Evolutionary conservation across 1,284 basidiomycete species (phyloP).

Genomic region (Rhodotorula sp.): DNA sequence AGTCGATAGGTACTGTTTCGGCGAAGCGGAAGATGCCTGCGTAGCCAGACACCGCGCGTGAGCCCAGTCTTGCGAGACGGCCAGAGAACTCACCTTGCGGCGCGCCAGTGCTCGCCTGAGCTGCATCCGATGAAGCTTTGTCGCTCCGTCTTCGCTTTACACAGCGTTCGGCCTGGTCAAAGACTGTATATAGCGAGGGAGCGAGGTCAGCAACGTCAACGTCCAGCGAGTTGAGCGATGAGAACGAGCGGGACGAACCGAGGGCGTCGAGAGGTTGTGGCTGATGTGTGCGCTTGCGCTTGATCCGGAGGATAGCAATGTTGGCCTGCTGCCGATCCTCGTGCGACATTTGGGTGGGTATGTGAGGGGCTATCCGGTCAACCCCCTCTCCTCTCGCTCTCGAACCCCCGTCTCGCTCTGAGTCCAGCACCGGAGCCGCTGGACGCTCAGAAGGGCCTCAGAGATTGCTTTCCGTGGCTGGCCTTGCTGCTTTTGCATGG

Average conservation of each 20-base stretch:
- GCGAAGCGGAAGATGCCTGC: conserved; percentile 40
- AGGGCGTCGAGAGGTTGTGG: conserved; percentile 36
- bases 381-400: neutral
- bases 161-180: conserved; percentile 19
- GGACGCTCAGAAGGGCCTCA: neutral
- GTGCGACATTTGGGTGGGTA: neutral
- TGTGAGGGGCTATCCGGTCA: neutral
- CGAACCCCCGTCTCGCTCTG: neutral
- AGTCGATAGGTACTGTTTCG: conserved; percentile 35
- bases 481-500: neutral
- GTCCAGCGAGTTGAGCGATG: neutral
- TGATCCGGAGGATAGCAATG: conserved; percentile 37
- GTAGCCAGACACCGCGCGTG: rapidly evolving
- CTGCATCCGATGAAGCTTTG: neutral
- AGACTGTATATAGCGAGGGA: conserved; percentile 10
- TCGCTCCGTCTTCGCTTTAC: conserved; percentile 17
- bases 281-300: conserved; percentile 29
- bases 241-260: conserved; percentile 3
- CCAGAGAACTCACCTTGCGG: neutral
- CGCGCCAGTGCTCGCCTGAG: neutral
- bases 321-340: neutral
- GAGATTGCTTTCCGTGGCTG: neutral
- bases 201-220: neutral
- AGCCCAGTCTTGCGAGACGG: rapidly evolving
- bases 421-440: too few species aligned